Evolutionary conservation across 2,329 filamentous ascomycete species (phyloP), one percentile per base, ranked within the genome.

Genomic region (Colletotrichum plurivorum): DNA sequence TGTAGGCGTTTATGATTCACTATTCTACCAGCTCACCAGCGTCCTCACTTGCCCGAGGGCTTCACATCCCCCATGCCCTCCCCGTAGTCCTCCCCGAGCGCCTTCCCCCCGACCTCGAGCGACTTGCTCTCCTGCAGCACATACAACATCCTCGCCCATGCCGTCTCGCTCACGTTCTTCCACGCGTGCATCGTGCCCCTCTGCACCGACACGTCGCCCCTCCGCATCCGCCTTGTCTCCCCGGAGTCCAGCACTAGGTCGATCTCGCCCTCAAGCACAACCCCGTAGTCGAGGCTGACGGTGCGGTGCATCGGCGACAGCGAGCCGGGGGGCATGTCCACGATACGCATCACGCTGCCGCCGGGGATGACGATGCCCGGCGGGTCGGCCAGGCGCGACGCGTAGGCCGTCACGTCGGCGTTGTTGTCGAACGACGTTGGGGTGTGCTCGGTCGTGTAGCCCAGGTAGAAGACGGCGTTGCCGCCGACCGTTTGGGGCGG

Each of bases 161-260:
- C 80, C 0, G 78, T 84, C 46, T 78, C 71, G 62, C 81, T 68
- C 4, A 71, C 64, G 67, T 89, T 88, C 56, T 79, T 75, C 87
- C 86, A 88, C 27, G 82, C 82, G 75, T 89, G 87, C 78, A 84
- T 85, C 3, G 87, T 88, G 1, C 82, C 86, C 48, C 88, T 78
- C 76, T 89, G 87, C 20, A 89, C 83, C 10, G 83, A 83, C n/a
- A 88, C 77, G 73, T 89, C 87, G 3, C 87, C 87, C 12, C 81
- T 78, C 54, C 78, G 77, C 81, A 89, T 78, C 25, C 79, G 65
- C 52, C 80, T 79, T 56, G 75, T 79, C 64, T 84, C 85, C 1
- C 87, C 87, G 16, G 83, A 83, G 68, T 88, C 87, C 6, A 89
- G 76, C 4, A 84, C 62, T 76, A 88, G 79, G 63, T 87, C 85